phyloP scores from a whole-genome alignment of 1,284 basidiomycete genomes.

The Microbotryum lychnidis-dioicae region DNA sequence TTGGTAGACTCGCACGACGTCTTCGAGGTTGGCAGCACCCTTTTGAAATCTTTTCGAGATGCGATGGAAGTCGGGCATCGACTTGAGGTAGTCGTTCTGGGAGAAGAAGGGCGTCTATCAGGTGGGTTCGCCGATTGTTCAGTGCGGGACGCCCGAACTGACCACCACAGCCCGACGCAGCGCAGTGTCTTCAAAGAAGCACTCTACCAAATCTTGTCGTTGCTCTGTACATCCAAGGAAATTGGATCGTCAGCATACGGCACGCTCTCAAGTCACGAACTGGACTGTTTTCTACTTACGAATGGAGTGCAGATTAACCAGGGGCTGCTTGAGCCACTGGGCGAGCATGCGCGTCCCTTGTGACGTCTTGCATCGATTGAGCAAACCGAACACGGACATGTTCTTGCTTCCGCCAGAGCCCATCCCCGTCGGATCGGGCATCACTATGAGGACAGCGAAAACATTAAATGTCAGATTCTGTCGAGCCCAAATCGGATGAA shows the following conservation, averaged over 20 bases:
- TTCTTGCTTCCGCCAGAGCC: constrained; percentile 49
- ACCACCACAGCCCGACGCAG: constrained; percentile 66
- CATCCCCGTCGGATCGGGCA: constrained; percentile 30
- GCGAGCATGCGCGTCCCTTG: constrained; percentile 87
- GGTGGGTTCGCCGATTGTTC: not conserved
- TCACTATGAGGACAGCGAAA: constrained; percentile 7
- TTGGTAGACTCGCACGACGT: constrained; percentile 94
- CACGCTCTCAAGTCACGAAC: not conserved
- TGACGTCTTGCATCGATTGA: constrained; percentile 94
- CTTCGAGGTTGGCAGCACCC: constrained; percentile 74
- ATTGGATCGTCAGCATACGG: too few relatives aligned
- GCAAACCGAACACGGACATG: constrained; percentile 75
- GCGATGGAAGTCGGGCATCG: constrained; percentile 91
- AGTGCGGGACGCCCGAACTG: constrained; percentile 16
- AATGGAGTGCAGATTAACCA: constrained; percentile 90
- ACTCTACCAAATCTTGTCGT: constrained; percentile 77
- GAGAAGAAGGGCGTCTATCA: not conserved
- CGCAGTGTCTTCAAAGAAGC: constrained; percentile 71
- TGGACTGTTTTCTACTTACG: constrained; percentile 47
- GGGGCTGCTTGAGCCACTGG: constrained; percentile 93
- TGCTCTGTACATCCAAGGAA: constrained; percentile 49
- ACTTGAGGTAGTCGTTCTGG: constrained; percentile 74
- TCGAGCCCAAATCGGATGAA: not conserved
- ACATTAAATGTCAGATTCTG: not conserved
- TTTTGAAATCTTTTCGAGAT: constrained; percentile 89